phyloP scores from a whole-genome alignment of 2,329 filamentous ascomycete genomes.

The Fusarium pininemorale region DNA sequence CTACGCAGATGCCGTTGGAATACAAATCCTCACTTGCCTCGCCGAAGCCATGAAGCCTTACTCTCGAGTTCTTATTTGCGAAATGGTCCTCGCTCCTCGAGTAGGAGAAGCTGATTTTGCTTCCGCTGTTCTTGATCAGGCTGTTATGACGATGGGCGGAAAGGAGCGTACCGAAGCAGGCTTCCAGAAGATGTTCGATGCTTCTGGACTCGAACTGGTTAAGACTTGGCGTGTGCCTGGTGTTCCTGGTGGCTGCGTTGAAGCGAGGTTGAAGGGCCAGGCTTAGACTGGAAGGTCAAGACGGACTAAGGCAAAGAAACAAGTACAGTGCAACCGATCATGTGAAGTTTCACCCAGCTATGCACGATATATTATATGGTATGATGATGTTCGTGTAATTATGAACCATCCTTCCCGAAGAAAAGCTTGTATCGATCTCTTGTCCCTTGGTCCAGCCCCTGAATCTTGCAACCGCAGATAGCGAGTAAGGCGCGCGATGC shows the following conservation, averaged over 20 bases:
- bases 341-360: too few relatives aligned
- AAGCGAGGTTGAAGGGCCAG: constrained; percentile 30
- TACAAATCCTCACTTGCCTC: constrained; percentile 42
- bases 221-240: constrained; percentile 37
- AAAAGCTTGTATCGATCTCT: neutral
- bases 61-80: constrained; percentile 46
- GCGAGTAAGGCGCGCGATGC: neutral
- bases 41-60: constrained; percentile 42
- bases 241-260: constrained; percentile 41
- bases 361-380: too few relatives aligned
- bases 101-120: constrained; percentile 45
- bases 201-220: constrained; percentile 45
- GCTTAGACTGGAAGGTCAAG: neutral
- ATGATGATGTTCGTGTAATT: neutral
- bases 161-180: constrained; percentile 45
- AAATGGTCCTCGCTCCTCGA: constrained; percentile 45
- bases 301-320: neutral
- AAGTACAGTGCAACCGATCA: neutral
- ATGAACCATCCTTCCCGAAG: neutral
- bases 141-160: constrained; percentile 48
- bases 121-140: constrained; percentile 45
- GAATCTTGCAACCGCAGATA: neutral
- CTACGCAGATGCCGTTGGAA: constrained; percentile 42
- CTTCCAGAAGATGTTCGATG: constrained; percentile 43
- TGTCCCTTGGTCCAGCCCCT: neutral